Conservation (phyloP, 306 rosid species). For the Lathyrus sativus region DNA sequence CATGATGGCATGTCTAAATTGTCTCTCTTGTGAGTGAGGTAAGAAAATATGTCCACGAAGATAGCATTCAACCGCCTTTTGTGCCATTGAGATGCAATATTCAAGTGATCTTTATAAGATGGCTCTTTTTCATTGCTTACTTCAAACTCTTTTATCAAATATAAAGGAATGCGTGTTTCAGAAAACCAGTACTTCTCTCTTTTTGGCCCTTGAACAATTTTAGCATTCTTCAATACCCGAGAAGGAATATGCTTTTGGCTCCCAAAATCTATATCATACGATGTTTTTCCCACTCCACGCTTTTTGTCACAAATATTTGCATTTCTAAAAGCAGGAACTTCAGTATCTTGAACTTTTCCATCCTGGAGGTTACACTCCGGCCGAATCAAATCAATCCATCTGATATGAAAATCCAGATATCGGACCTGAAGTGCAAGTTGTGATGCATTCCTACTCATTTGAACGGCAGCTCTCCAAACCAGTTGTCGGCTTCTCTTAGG, state of each 20-base stretch:
- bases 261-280: too few species aligned
- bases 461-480: conserved; percentile 90
- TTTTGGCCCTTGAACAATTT: conserved; percentile 57
- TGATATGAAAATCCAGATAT: conserved; percentile 68
- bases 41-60: conserved; percentile 64
- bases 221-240: conserved; percentile 81
- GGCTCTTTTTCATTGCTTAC: conserved; percentile 43
- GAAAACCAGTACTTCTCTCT: conserved; percentile 78
- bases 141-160: conserved; percentile 80
- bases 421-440: conserved; percentile 92
- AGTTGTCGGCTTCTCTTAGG: conserved; percentile 81
- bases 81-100: conserved; percentile 45
- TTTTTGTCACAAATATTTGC: too few species aligned
- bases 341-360: conserved; percentile 75
- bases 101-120: conserved; percentile 47
- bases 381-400: conserved; percentile 87
- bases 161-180: conserved; percentile 74
- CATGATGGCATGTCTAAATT: conserved; percentile 60
- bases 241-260: too few species aligned
- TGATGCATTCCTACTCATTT: conserved; percentile 72
- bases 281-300: too few species aligned
- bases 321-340: too few species aligned
- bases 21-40: conserved; percentile 84
- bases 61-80: conserved; percentile 50
- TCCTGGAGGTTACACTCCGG: conserved; percentile 79